Evolutionary conservation across 2,329 filamentous ascomycete genomes (phyloP).

Genomic region (Colletotrichum plurivorum): DNA sequence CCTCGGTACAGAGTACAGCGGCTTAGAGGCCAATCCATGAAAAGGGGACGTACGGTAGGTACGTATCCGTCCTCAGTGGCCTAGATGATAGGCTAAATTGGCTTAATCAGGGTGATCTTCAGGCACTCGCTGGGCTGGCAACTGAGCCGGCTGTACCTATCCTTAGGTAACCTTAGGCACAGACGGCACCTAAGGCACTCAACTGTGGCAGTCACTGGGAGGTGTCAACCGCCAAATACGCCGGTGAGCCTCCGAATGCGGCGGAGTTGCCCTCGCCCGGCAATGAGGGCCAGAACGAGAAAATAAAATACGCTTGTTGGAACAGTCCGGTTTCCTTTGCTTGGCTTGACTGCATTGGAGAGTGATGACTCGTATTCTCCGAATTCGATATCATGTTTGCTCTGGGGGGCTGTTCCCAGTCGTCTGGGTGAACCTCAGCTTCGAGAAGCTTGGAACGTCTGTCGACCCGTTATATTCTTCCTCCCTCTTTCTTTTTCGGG

Average conservation of each 20-base stretch:
- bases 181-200: too few relatives aligned
- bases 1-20: neutral
- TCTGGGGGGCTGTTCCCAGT: conserved; percentile 14
- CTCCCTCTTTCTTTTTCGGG: conserved; percentile 24
- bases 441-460: conserved; percentile 27
- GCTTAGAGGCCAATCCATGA: conserved; percentile 10
- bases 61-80: neutral
- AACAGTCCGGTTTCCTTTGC: neutral
- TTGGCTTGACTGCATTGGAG: neutral
- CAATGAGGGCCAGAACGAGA: conserved; percentile 5
- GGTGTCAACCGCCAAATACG: neutral
- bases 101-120: conserved; percentile 11
- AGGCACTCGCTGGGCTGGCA: neutral
- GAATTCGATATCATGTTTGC: neutral
- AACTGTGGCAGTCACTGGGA: too few relatives aligned
- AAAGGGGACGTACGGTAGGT: neutral
- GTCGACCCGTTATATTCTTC: conserved; percentile 26
- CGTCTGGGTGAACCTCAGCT: conserved; percentile 17
- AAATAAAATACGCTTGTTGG: neutral
- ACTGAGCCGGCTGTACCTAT: too few relatives aligned
- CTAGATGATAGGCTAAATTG: neutral
- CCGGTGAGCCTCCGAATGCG: conserved; percentile 11
- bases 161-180: too few relatives aligned
- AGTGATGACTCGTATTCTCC: conserved; percentile 11
- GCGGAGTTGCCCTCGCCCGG: conserved; percentile 3